phyloP scores from a whole-genome alignment of 495 filamentous ascomycete species.

The Bacidia gigantensis region DNA sequence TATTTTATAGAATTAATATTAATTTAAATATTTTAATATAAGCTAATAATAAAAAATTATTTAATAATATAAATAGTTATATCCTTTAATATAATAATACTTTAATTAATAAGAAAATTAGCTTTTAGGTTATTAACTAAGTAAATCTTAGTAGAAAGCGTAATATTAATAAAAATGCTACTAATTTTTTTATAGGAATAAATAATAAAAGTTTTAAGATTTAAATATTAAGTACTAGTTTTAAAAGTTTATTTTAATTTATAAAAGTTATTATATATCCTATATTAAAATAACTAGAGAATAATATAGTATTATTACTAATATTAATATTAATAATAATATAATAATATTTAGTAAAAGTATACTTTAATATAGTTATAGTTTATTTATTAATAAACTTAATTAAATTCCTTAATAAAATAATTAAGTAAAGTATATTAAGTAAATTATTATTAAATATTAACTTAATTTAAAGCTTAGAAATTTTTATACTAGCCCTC shows the following conservation, averaged over 20 bases:
- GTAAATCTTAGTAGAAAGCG: neutral
- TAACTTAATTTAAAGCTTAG: neutral
- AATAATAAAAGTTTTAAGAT: neutral
- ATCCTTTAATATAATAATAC: neutral
- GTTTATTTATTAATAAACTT: conserved; percentile 5
- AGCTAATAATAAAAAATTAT: too few relatives aligned
- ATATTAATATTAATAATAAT: neutral
- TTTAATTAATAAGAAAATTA: neutral
- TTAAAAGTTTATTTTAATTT: neutral
- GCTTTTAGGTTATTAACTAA: neutral
- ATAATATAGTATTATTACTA: neutral
- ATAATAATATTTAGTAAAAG: conserved; percentile 1
- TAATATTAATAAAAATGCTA: neutral
- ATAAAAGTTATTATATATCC: neutral
- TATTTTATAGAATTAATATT: neutral
- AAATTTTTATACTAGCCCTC: too few relatives aligned
- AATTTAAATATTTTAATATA: neutral
- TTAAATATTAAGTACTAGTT: neutral
- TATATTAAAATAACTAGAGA: conserved; percentile 5
- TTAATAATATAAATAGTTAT: conserved; percentile 1
- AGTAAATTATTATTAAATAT: neutral
- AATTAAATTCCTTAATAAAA: conserved; percentile 8
- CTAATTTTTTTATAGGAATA: conserved; percentile 2
- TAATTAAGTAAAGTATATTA: conserved; percentile 6
- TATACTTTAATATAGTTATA: conserved; percentile 2